Evolutionary conservation across 306 rosid species (phyloP), one percentile per base, ranked within the genome.

Genomic region (Fragaria nilgerrensis): DNA sequence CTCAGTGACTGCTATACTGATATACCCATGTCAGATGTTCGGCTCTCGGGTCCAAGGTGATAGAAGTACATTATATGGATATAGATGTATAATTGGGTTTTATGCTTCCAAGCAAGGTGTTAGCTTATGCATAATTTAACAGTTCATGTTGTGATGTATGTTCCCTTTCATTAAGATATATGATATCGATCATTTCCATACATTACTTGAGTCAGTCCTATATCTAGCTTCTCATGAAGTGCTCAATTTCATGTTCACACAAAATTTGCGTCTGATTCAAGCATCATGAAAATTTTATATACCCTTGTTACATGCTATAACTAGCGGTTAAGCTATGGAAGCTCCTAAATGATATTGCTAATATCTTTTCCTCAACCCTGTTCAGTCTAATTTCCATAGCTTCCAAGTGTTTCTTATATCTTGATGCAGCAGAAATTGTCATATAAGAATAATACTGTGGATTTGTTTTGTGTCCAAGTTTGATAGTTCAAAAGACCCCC

Each of bases 41-140:
- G 73, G 41, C 76, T 83, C 44, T 79, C 86, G 2, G 86, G 86
- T 41, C 81, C 86, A 23, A 55, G 86, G 34, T 83, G 76, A 79
- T 66, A 25, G 36, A 36, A 47, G n/a, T 1, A 52, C 11, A 53
- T 5, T 20, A 15, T 19, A 52, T 34, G 20, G 43, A 12, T 72
- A 16, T 47, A 29, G 62, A 29, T 71, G 45, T 49, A 32, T 17
- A 23, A 17, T 29, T 29, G 62, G 20, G 55, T 27, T 50, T 52
- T 8, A 45, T 25, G 12, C 7, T 50, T 72, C 20, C 48, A 52
- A 72, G 48, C 63, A 72, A 72, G 48, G 64, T 34, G 8, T 50
- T 49, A 15, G 68, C 68, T 62, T 62, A 27, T 62, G 68, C 8
- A 62, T 65, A 11, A 65, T 65, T 34, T 65, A 8, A 65, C 44